These are phyloP conservation scores for Capsicum baccatum DNA, from an alignment of 257 asterid genomes.

Conservation along the genomic window DNA sequence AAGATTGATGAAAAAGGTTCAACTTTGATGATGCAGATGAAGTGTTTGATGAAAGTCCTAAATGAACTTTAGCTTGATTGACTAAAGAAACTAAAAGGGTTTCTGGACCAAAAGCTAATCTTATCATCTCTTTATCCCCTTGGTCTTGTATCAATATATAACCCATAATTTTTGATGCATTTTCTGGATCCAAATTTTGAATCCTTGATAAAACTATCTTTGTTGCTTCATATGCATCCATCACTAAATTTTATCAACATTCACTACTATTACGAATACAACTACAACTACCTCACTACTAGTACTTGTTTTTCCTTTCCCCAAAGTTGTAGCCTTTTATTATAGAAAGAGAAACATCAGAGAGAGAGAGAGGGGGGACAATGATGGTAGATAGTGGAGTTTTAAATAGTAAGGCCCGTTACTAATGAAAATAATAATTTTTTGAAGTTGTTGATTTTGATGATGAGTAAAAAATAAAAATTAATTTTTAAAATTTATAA, in stretches of 20 bases:
- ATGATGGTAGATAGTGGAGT: constrained; percentile 31
- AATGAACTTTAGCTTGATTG: constrained; percentile 57
- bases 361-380: constrained; percentile 28
- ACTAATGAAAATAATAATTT: too few species aligned
- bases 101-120: constrained; percentile 85
- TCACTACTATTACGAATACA: neutral
- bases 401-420: neutral
- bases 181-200: constrained; percentile 77
- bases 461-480: too few species aligned
- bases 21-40: constrained; percentile 43
- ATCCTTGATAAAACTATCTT: constrained; percentile 76
- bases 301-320: too few species aligned
- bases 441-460: too few species aligned
- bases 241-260: neutral
- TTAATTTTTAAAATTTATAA: too few species aligned
- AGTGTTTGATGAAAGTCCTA: constrained; percentile 54
- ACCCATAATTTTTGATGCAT: constrained; percentile 88
- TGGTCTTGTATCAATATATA: constrained; percentile 79
- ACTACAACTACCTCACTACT: neutral
- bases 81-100: constrained; percentile 54
- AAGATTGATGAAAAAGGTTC: constrained; percentile 53
- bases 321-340: constrained; percentile 28
- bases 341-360: constrained; percentile 8
- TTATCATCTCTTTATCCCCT: constrained; percentile 85
- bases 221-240: constrained; percentile 86